Percentiles rank a stretch among this genome's conserved stretches.
phyloP scores from a whole-genome alignment of 2,329 filamentous ascomycete genomes.

The Phyllosticta paracitricarpa region DNA sequence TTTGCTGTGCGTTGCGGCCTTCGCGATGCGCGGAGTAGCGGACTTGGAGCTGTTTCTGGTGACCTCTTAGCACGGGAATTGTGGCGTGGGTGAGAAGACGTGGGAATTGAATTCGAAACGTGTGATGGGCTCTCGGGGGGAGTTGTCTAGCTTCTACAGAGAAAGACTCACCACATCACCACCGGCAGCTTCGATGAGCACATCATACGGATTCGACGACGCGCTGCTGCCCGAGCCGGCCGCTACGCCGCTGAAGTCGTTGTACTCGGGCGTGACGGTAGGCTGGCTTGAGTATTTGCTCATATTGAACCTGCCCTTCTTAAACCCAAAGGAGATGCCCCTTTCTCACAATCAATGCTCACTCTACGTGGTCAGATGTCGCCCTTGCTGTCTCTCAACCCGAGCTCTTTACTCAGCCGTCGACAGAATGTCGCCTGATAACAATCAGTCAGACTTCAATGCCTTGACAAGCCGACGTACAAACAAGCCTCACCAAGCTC shows the following conservation, averaged over 20 bases:
- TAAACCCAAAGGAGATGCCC: too few species aligned
- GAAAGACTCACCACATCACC: conserved; percentile 51
- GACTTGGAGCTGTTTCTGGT: conserved; percentile 55
- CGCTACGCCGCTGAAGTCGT: conserved; percentile 30
- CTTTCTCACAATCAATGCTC: too few species aligned
- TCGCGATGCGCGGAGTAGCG: conserved; percentile 66
- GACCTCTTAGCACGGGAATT: neutral
- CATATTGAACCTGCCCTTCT: too few species aligned
- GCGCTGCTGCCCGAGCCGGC: conserved; percentile 11
- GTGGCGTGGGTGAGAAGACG: too few species aligned
- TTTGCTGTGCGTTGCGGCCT: conserved; percentile 67
- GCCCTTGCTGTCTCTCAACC: neutral
- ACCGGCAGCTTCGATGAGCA: conserved; percentile 58
- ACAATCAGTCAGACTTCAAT: too few species aligned
- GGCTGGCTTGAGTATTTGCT: neutral
- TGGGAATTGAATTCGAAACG: neutral
- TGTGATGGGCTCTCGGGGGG: neutral
- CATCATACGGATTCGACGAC: conserved; percentile 64
- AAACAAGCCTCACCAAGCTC: too few species aligned
- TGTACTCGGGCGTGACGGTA: conserved; percentile 10
- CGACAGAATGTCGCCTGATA: too few species aligned
- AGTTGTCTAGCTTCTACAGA: neutral
- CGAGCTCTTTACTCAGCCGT: neutral
- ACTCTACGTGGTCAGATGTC: too few species aligned
- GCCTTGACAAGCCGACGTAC: too few species aligned